These are phyloP conservation scores for Saccharomycopsis sp. DNA, from an alignment of 805 yeast genomes.

Conservation along the genomic window DNA sequence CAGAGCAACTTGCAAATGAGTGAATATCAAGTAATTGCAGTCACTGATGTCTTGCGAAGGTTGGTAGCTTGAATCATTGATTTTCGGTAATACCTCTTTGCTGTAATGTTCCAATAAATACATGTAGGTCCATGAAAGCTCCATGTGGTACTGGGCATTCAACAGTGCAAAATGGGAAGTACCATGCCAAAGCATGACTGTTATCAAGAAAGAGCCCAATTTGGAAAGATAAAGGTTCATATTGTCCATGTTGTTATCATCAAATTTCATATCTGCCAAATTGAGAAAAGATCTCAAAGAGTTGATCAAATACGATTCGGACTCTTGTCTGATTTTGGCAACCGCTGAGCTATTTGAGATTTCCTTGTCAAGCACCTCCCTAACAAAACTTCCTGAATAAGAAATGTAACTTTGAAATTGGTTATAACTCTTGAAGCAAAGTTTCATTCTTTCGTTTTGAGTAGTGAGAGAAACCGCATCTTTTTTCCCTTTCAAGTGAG, in stretches of 20 bases:
- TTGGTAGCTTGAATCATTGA: neutral
- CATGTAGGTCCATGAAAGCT: slow-evolving; percentile 1
- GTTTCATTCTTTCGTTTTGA: slow-evolving; percentile 6
- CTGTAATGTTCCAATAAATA: slow-evolving; percentile 7
- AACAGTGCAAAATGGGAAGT: neutral
- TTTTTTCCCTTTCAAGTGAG: too few relatives aligned
- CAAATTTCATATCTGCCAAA: neutral
- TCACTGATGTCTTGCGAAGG: slow-evolving; percentile 5
- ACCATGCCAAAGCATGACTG: slow-evolving; percentile 3
- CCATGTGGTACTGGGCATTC: neutral
- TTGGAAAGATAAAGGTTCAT: slow-evolving; percentile 3
- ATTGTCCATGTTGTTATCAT: neutral
- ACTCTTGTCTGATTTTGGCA: neutral
- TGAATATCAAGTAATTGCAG: slow-evolving; percentile 3
- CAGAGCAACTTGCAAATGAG: slow-evolving; percentile 9
- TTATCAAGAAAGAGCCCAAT: slow-evolving; percentile 2
- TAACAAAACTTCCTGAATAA: slow-evolving; percentile 1
- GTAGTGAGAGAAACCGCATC: too few relatives aligned
- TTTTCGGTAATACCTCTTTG: slow-evolving; percentile 1
- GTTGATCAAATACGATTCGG: slow-evolving; percentile 1
- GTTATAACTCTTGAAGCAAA: neutral
- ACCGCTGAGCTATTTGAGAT: neutral
- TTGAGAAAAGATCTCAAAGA: neutral
- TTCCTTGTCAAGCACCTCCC: neutral
- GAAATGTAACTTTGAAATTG: slow-evolving; percentile 6